Percentiles rank a stretch among this genome's conserved stretches.
Conservation (phyloP, 495 filamentous ascomycete genomes). For the Trichoderma orchidacearum region DNA sequence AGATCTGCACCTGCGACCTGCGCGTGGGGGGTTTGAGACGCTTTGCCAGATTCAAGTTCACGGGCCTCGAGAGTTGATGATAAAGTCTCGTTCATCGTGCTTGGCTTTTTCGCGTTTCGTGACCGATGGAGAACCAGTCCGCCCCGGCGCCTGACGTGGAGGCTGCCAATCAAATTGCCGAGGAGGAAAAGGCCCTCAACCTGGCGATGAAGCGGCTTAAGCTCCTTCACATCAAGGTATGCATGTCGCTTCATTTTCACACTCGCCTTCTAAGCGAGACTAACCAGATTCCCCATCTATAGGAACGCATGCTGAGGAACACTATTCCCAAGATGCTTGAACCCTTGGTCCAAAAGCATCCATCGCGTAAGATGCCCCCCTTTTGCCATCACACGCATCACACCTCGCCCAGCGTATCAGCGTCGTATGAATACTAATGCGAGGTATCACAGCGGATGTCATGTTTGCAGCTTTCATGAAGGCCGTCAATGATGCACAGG, state of each 20-base stretch:
- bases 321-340: slow-evolving; percentile 32
- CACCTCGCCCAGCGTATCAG: no score
- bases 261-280: not conserved
- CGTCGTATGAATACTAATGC: not conserved
- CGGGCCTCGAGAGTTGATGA: not conserved
- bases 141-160: not conserved
- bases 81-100: not conserved
- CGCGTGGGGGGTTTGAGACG: not conserved
- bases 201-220: slow-evolving; percentile 21
- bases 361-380: slow-evolving; percentile 18
- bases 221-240: slow-evolving; percentile 28
- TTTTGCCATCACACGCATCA: not conserved
- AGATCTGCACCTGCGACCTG: not conserved
- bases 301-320: slow-evolving; percentile 29
- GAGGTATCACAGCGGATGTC: slow-evolving; percentile 19
- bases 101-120: not conserved
- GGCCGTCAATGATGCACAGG: slow-evolving; percentile 19
- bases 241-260: not conserved
- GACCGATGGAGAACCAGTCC: not conserved
- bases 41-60: not conserved
- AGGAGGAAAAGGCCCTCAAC: slow-evolving; percentile 22
- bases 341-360: slow-evolving; percentile 21
- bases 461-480: slow-evolving; percentile 22
- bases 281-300: not conserved
- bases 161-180: slow-evolving; percentile 4